Evolutionary conservation across 352 stramenopile species (phyloP), one percentile per base, ranked within the genome.

Genomic region (Phytophthora cryptogea): DNA sequence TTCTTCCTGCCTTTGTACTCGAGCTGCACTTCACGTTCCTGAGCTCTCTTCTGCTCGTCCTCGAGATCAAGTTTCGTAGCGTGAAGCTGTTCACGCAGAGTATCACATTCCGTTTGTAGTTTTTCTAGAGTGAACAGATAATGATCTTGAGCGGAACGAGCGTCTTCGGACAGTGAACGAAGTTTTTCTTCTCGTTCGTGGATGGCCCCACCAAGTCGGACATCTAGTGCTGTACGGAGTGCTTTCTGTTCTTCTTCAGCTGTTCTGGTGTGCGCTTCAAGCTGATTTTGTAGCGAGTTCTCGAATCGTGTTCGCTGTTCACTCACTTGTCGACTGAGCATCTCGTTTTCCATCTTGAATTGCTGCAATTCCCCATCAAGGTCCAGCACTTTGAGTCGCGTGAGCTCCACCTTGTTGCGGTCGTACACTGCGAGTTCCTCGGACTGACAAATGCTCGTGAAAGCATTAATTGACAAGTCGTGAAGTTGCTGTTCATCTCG

Each of bases 301-400:
- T 89, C 72, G 14, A 85, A 76, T 14, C 54, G 59, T 2, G 60
- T 67, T 13, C 70, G 65, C 48, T 90, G 77, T 13, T 90, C 83
- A 4, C 47, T 44, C 3, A 71, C 51, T 30, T 89, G 78, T 16
- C 85, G 75, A 17, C 28, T 71, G 4, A 90, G 57, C 65, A 90
- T 77, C 20, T 92, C 83, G 39, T 89, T 90, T 50, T 90, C 80
- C 8, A 89, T 68, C 32, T 82, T 86, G 17, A 88, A 60, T 40
- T 92, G 83, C 54, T 88, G 75, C 40, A 86, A 44, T 16, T 92
- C 83, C 2, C 61, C 66, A 17, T 90, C 83, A 9, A 90, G 30
- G 17, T 92, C 80, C 58, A 90, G 74, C 8, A 76, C 30, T 42
- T 74, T 79, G 0, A 92, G 56, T 14, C 76, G 71, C 10, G 61